These are phyloP conservation scores for Penicillium expansum DNA, from an alignment of 2,329 filamentous ascomycete species.

Conservation along the genomic window DNA sequence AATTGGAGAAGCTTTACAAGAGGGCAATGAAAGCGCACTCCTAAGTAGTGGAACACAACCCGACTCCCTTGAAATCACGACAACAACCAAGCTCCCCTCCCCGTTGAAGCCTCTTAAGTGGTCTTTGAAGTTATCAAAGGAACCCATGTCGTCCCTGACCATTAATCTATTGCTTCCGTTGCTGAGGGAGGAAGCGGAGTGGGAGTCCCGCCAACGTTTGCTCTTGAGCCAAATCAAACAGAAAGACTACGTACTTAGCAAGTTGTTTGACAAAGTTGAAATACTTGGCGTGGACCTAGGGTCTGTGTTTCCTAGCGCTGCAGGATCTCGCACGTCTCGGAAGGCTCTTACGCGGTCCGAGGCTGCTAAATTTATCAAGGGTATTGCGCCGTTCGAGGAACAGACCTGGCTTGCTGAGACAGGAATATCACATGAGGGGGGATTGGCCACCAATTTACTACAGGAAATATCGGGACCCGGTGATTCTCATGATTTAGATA, in stretches of 20 bases:
- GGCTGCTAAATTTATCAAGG: conserved; percentile 54
- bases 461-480: conserved; percentile 23
- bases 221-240: conserved; percentile 52
- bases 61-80: conserved; percentile 45
- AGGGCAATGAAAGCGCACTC: conserved; percentile 32
- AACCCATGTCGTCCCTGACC: conserved; percentile 44
- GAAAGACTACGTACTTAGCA: conserved; percentile 59
- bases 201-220: conserved; percentile 48
- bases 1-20: conserved; percentile 49
- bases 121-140: conserved; percentile 48
- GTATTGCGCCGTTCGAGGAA: conserved; percentile 54
- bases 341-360: conserved; percentile 50
- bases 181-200: conserved; percentile 48
- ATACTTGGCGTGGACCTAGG: conserved; percentile 55
- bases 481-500: conserved; percentile 4
- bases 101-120: conserved; percentile 55
- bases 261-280: conserved; percentile 59
- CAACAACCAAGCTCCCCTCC: conserved; percentile 51
- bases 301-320: conserved; percentile 56
- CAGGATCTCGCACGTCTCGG: conserved; percentile 46
- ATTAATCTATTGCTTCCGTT: conserved; percentile 54
- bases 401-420: conserved; percentile 43
- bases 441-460: conserved; percentile 27
- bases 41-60: conserved; percentile 28
- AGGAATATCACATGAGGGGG: conserved; percentile 14